Evolutionary conservation across 495 filamentous ascomycete species (phyloP), one percentile per base, ranked within the genome.

Genomic region (Poronia punctata): DNA sequence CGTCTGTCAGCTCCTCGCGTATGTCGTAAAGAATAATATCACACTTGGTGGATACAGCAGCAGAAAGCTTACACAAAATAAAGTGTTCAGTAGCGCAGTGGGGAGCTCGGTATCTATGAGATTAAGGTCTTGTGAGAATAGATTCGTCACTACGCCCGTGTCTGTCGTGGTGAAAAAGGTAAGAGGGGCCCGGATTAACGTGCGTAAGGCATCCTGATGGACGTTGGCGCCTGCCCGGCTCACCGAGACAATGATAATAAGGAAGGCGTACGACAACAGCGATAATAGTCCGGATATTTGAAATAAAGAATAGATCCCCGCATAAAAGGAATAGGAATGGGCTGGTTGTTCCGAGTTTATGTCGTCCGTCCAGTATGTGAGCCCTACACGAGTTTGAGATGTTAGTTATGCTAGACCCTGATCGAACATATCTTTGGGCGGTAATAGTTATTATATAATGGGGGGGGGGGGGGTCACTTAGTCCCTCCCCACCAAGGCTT

Each of bases 101-200:
- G 48, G 50, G 11, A 60, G 46, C 29, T 55, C 43, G 9, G 35
- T 41, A 26, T 74, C 70, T 2, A 76, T 61, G 11, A 71, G 45
- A 0, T 53, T 49, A 39, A 73, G 54, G 42, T 75, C 72, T 46
- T 70, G 67, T 14, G 58, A 57, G 40, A 73, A 71, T 7, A 63
- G 41, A 36, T 69, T 68, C 3, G 60, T 57, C 10, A 59, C 61
- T 15, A 54, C 49, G 8, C 66, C 68, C 9, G 56, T 59, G 43
- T 71, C 65, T 3, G 62, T 68, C 26, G 43, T 56, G 8, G 56
- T 50, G 36, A 70, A 62, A 45, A 66, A 71, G 15, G 42, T 41
- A 17, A 66, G 41, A 16, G 56, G 54, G 11, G 56, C 54, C 9
- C 46, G 50, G n/a, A 55, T 57, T 16, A 55, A 32, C 4, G 51